These are phyloP conservation scores for Purpureocillium takamizusanense DNA, from an alignment of 2,329 filamentous ascomycete species.

Conservation along the genomic window DNA sequence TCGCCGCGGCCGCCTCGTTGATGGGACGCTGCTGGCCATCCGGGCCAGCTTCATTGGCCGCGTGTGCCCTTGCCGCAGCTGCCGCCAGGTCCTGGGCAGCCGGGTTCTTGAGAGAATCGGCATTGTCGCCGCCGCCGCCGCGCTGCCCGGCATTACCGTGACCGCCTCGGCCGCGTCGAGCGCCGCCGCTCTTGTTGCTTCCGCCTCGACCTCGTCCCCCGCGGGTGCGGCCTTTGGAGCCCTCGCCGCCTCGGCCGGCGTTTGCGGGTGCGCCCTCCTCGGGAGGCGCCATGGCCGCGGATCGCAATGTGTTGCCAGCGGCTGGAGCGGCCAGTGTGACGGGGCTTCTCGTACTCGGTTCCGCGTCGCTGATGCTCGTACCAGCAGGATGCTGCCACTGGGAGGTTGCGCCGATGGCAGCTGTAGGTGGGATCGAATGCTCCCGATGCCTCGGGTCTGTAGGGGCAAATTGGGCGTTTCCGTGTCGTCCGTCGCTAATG, in stretches of 20 bases:
- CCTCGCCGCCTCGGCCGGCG: slow-evolving; percentile 20
- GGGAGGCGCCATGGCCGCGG: slow-evolving; percentile 7
- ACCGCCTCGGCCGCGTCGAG: slow-evolving; percentile 18
- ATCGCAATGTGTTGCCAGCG: background rate
- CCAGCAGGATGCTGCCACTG: no score
- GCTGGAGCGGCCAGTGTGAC: no score
- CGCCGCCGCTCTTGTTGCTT: slow-evolving; percentile 19
- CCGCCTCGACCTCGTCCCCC: slow-evolving; percentile 29
- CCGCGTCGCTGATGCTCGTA: no score
- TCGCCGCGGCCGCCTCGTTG: slow-evolving; percentile 17
- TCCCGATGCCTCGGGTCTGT: no score
- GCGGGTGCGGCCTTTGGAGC: slow-evolving; percentile 29
- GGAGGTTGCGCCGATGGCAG: no score
- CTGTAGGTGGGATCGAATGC: no score
- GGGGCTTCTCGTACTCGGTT: no score
- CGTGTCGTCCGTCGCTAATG: no score
- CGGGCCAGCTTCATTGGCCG: slow-evolving; percentile 3
- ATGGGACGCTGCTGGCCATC: slow-evolving; percentile 3
- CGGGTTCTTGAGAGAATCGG: slow-evolving; percentile 14
- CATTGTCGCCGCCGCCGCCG: slow-evolving; percentile 4
- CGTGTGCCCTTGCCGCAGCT: slow-evolving; percentile 22
- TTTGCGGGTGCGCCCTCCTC: slow-evolving; percentile 11
- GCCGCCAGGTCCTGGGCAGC: slow-evolving; percentile 21
- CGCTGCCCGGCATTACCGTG: slow-evolving; percentile 6
- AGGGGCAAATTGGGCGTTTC: no score